These are phyloP conservation scores for Euphrasia arctica DNA, from an alignment of 305 asterid genomes.

Conservation along the genomic window DNA sequence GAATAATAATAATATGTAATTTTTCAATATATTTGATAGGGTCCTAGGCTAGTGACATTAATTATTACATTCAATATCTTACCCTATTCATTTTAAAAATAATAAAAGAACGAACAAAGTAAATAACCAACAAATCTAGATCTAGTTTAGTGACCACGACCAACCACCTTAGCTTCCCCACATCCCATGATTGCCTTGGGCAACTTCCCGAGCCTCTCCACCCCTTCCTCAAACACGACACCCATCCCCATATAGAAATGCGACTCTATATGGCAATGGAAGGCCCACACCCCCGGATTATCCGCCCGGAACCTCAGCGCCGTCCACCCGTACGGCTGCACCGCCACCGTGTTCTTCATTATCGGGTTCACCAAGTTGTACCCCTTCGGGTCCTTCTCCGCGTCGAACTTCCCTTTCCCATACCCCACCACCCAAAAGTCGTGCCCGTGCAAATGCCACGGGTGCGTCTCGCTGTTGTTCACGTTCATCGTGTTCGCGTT, in stretches of 20 bases:
- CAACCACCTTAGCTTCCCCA: slow-evolving; percentile 43
- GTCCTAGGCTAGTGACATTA: no score
- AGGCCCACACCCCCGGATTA: slow-evolving; percentile 94
- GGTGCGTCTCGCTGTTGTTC: slow-evolving; percentile 83
- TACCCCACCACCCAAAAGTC: slow-evolving; percentile 92
- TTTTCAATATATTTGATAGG: no score
- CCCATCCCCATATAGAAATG: slow-evolving; percentile 97
- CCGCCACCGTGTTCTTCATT: slow-evolving; percentile 79
- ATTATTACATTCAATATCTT: no score
- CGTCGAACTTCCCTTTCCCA: slow-evolving; percentile 68
- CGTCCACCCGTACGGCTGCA: slow-evolving; percentile 88
- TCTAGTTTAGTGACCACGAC: slow-evolving; percentile 18
- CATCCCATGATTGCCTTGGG: slow-evolving; percentile 91
- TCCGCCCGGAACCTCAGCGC: slow-evolving; percentile 79
- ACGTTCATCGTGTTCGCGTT: slow-evolving; percentile 65
- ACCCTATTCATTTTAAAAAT: no score
- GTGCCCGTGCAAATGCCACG: slow-evolving; percentile 97
- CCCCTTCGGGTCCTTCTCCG: slow-evolving; percentile 36
- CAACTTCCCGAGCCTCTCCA: slow-evolving; percentile 60
- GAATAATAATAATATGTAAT: no score
- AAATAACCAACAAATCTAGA: no score
- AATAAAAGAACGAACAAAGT: no score
- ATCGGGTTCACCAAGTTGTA: slow-evolving; percentile 74
- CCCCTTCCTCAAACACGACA: slow-evolving; percentile 78
- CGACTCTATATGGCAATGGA: slow-evolving; percentile 90